Base-by-base conservation (phyloP, 2,329 filamentous ascomycete genomes). In the Cercospora janseana region DNA sequence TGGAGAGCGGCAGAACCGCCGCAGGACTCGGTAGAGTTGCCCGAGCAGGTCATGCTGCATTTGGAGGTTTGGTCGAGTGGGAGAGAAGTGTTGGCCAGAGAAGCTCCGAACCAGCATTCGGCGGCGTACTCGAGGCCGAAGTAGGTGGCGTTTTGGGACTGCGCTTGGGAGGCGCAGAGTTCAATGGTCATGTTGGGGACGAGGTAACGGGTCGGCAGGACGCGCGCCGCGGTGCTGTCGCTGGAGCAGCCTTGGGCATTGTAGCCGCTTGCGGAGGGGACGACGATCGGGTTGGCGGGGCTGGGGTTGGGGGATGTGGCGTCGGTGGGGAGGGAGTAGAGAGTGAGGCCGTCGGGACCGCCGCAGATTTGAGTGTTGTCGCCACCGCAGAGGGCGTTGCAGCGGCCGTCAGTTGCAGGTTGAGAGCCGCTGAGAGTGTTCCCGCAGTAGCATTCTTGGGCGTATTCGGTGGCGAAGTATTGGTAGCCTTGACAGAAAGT, bases 401-500 rank as follows among this genome's bases (percentile, higher is more conserved):
- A 65, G 12, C 58, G 44, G 2, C 41, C 35, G 26, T 56, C 45
- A 6, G 49, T 23, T 1, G 54, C 46, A 6, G 49, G 37, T 0
- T 40, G 46, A 28, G 57, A 40, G 41, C 45, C 28, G 24, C 26
- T 23, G 4, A 51, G 28, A 6, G 2, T 46, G 3, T 21, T 8
- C 6, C 49, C 49, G 51, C 60, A 59, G 40, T 53, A 69, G 53
- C 70, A 72, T 51, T 71, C 64, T 8, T 48, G 55, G 6, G 59
- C 61, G 40, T 65, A 68, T 50, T 71, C 66, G 29, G 68, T 57
- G 27, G 68, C 70, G 31, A 69, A 71, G 51, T 63, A 70, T 20
- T 54, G 46, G 52, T 66, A 70, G 10, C 52, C 60, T 20, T 45
- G 46, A 56, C 60, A 63, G 45, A 52, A 67, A 10, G 55, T 38